Evolutionary conservation across 2,329 filamentous ascomycete species (phyloP), one percentile per base, ranked within the genome.

Genomic region (Colletotrichum sp.): DNA sequence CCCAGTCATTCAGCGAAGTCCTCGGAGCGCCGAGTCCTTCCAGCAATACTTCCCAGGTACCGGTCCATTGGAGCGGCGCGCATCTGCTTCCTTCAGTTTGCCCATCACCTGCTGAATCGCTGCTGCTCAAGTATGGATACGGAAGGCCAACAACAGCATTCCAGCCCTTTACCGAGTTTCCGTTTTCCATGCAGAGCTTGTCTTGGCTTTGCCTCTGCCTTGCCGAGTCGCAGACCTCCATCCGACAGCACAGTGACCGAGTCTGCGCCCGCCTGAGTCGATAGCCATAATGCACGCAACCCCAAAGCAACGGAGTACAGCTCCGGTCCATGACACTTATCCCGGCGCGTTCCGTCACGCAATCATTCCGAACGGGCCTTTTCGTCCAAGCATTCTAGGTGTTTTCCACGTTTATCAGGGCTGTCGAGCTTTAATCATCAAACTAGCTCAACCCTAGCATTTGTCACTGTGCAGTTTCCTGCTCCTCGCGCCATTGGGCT

Each of bases 31-130:
- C 68, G 68, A 70, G 68, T 63, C 68, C 30, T 52, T 26, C 26
- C 55, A 70, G 16, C 57, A 70, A 59, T 63, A 70, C 68, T 70
- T 70, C 60, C 68, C 68, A 70, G 59, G 69, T 76, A 76, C 73
- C 73, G 73, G 73, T 72, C 64, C 64, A 26, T 36, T 72, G 73
- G 69, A 76, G 69, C 73, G 62, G 68, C 69, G 63, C 72, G 32
- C 28, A 30, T 26, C 57, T 52, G 36, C 36, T 34, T 36, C 15
- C 60, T 28, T 49, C 32, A 28, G 34, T 26, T 49, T 49, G 60
- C 21, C 26, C 28, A 15, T 32, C 28, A 28, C 36, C 44, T 64
- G 32, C 32, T 21, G 26, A 67, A 39, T 64, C 62, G 62, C 34
- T 32, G 59, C 59, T 62, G 59, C 59, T 62, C 59, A 21, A 8